These are phyloP conservation scores for Phlebopus sp. DNA, from an alignment of 1,284 basidiomycete genomes.

Conservation along the genomic window DNA sequence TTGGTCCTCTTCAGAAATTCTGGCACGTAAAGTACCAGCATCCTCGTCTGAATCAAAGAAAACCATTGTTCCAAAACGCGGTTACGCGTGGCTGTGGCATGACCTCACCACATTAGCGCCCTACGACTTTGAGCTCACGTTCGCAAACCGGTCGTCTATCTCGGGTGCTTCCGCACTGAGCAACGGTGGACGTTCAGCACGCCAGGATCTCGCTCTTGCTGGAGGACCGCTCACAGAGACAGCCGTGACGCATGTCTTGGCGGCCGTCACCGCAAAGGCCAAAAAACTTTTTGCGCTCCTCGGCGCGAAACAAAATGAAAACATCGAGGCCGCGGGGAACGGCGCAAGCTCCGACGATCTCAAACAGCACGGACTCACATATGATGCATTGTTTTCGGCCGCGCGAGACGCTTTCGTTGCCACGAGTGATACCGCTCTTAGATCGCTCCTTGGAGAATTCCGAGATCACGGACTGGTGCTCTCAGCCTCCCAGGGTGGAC, in stretches of 20 bases:
- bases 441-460: conserved; percentile 83
- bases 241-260: conserved; percentile 80
- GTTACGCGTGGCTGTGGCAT: conserved; percentile 87
- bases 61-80: conserved; percentile 39
- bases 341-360: conserved; percentile 20
- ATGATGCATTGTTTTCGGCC: conserved; percentile 60
- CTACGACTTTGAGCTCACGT: conserved; percentile 77
- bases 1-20: conserved; percentile 64
- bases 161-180: conserved; percentile 44
- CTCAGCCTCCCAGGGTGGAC: conserved; percentile 40
- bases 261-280: conserved; percentile 84
- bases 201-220: conserved; percentile 34
- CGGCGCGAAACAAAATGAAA: conserved; percentile 59
- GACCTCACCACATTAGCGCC: conserved; percentile 80
- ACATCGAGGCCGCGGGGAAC: conserved; percentile 30
- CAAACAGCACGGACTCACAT: conserved; percentile 46
- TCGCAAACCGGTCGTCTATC: conserved; percentile 62
- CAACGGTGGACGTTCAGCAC: conserved; percentile 38
- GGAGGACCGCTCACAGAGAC: conserved; percentile 66
- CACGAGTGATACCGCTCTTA: conserved; percentile 79
- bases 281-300: conserved; percentile 75
- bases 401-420: conserved; percentile 83
- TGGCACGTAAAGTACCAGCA: conserved; percentile 37
- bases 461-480: conserved; percentile 84
- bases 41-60: conserved; percentile 10